A percentile compares a stretch with the other conserved stretches of the same genome.
These are phyloP conservation scores for Thelonectria discophora DNA, from an alignment of 2,329 filamentous ascomycete genomes.

Conservation along the genomic window DNA sequence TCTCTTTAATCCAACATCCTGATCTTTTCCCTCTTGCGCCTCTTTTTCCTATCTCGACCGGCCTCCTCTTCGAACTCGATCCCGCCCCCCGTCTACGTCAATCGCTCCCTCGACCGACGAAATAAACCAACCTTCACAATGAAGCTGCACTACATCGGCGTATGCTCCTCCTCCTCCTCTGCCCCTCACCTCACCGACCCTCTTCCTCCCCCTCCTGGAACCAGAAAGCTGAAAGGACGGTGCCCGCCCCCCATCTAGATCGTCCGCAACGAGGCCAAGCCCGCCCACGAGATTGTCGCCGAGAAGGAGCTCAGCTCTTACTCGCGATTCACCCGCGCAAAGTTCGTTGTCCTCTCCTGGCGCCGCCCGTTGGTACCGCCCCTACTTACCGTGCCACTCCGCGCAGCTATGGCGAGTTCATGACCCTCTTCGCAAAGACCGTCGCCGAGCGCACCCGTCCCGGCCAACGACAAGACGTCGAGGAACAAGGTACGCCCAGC, in stretches of 20 bases:
- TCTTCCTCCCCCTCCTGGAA: neutral
- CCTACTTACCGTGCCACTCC: conserved; percentile 27
- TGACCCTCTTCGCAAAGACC: conserved; percentile 86
- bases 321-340: conserved; percentile 80
- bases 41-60: neutral
- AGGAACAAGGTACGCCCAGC: conserved; percentile 72
- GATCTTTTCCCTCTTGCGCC: neutral
- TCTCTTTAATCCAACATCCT: conserved; percentile 1
- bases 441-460: conserved; percentile 85
- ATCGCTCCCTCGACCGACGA: too few relatives aligned
- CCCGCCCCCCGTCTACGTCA: too few relatives aligned
- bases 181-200: conserved; percentile 38
- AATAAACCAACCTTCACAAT: conserved; percentile 57
- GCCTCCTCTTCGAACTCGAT: neutral
- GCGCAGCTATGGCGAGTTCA: conserved; percentile 67
- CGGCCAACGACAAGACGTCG: conserved; percentile 85
- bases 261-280: conserved; percentile 80
- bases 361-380: conserved; percentile 4
- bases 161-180: conserved; percentile 56
- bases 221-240: conserved; percentile 33
- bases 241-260: conserved; percentile 62
- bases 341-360: conserved; percentile 55
- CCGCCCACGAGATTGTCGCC: conserved; percentile 77
- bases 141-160: conserved; percentile 90
- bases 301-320: conserved; percentile 82